phyloP scores from a whole-genome alignment of 768 basidiomycete species.

The Epithele typhae region DNA sequence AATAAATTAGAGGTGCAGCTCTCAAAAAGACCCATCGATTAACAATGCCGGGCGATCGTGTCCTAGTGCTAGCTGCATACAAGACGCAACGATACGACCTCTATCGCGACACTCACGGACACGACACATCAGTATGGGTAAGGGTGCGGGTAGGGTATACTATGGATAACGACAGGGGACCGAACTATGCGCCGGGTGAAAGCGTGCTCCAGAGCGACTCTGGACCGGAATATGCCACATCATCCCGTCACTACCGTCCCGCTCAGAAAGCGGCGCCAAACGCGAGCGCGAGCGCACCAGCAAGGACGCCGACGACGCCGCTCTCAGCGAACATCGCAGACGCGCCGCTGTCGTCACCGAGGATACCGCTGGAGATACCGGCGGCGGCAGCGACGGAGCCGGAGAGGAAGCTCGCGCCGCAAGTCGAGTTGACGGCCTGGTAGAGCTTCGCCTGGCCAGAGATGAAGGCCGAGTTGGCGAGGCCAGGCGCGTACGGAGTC shows the following conservation, averaged over 20 bases:
- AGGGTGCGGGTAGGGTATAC: constrained; percentile 13
- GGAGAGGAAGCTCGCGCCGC: constrained; percentile 68
- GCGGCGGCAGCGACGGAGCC: constrained; percentile 69
- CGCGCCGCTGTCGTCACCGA: constrained; percentile 23
- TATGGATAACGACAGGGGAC: constrained; percentile 12
- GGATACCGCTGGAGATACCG: constrained; percentile 37
- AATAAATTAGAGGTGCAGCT: too few relatives aligned
- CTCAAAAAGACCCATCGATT: too few relatives aligned
- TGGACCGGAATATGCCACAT: background rate
- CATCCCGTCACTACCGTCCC: constrained; percentile 1
- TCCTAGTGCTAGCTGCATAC: too few relatives aligned
- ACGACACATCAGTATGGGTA: too few relatives aligned
- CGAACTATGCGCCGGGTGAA: constrained; percentile 6
- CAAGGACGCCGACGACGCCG: constrained; percentile 26
- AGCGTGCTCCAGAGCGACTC: constrained; percentile 12
- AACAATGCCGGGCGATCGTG: too few relatives aligned
- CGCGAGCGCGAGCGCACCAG: constrained; percentile 31
- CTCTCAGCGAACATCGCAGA: constrained; percentile 25
- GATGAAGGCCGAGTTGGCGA: constrained; percentile 61
- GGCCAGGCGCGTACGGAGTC: constrained; percentile 72
- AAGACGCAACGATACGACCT: background rate
- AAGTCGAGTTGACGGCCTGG: constrained; percentile 52
- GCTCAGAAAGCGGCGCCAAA: constrained; percentile 25
- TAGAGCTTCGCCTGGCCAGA: constrained; percentile 64
- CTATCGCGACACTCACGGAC: too few relatives aligned